Percentiles rank a stretch among this genome's conserved stretches.
phyloP scores from a whole-genome alignment of 1,284 basidiomycete species.

The Puccinia sorghi region DNA sequence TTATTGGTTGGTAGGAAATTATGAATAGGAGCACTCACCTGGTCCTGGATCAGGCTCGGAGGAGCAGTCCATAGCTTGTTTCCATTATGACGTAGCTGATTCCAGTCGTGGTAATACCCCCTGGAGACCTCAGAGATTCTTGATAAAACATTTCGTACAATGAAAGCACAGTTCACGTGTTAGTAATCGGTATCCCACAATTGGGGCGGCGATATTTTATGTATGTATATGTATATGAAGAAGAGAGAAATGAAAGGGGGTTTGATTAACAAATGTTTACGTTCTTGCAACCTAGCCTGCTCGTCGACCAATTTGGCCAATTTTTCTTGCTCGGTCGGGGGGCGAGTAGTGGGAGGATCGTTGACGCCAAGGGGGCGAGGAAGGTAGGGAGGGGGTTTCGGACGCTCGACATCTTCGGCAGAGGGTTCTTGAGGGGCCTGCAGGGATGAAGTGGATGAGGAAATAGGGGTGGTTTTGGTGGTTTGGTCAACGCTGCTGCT shows the following conservation, averaged over 20 bases:
- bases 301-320: slow-evolving; percentile 46
- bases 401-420: neutral
- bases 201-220: neutral
- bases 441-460: neutral
- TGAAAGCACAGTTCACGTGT: neutral
- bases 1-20: neutral
- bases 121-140: slow-evolving; percentile 48
- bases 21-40: slow-evolving; percentile 16
- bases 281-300: slow-evolving; percentile 40
- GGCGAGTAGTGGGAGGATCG: slow-evolving; percentile 26
- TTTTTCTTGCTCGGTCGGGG: slow-evolving; percentile 38
- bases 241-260: neutral
- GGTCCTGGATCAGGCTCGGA: slow-evolving; percentile 45
- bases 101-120: slow-evolving; percentile 51
- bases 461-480: neutral
- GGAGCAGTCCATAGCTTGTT: slow-evolving; percentile 50
- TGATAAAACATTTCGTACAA: neutral
- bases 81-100: slow-evolving; percentile 44
- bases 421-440: neutral
- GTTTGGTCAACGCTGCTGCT: neutral
- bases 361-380: slow-evolving; percentile 46
- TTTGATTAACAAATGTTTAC: slow-evolving; percentile 49
- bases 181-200: too few relatives aligned
- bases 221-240: too few relatives aligned
- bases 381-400: slow-evolving; percentile 48